Base-by-base conservation (phyloP, 345 rosid genomes). In the Eucalyptus polyanthemos region DNA sequence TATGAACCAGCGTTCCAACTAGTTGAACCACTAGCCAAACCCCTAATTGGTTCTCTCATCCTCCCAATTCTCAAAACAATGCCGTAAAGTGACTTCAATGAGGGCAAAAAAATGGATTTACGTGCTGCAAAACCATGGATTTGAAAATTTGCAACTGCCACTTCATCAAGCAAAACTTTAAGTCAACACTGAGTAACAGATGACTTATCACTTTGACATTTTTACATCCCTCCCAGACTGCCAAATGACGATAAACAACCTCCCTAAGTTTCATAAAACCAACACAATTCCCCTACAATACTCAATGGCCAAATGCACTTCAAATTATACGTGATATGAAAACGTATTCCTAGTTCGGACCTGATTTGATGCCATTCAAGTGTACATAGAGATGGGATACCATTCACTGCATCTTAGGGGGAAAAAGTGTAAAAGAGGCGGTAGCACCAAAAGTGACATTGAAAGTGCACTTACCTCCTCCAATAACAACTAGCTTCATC, bases 401-500 rank as follows among this genome's bases (percentile, higher is more conserved):
- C 76, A 65, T 65, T n/a, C 37, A 65, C 15, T 11, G 27, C 27
- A 40, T 40, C 42, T 37, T 76, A 40, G 83, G 8, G 85, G n/a
- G 45, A 22, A 31, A 49, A 50, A 86, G 53, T 21, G 67, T 86
- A 53, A 86, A n/a, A 51, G 24, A 21, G 65, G 17, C 37, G 87
- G 47, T 40, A 22, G 47, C 14, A 76, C 47, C 85, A 53, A 31
- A 86, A 86, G 62, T 53, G 45, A 58, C 62, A 50, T 58, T 88
- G 88, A 81, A 86, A 65, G 50, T 31, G 58, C 58, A 54, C 86
- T 92, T 93, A 96, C 99, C 99, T 92, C 99, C 99, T 87, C 99
- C 99, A 88, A 98, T 97, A 90, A 98, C 97, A 92, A 95, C 99
- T 87, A 98, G 94, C 92, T 97, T 98, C 99, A 98, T 98, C 91